Evolutionary conservation across 768 basidiomycete genomes (phyloP), one percentile per base, ranked within the genome.

Genomic region (Lactarius vividus): DNA sequence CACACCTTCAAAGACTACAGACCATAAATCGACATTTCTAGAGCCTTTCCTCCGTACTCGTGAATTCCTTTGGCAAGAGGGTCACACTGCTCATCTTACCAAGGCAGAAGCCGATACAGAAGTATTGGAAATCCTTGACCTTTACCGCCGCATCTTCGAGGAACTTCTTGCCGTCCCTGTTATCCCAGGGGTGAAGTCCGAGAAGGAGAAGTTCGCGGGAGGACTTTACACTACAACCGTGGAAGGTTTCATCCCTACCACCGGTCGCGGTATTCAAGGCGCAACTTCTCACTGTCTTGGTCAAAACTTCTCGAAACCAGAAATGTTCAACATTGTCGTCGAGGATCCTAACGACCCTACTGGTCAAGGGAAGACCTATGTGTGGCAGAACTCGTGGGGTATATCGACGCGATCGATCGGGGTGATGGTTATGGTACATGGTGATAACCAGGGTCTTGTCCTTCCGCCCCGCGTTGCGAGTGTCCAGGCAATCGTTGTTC

Each of bases 31-130:
- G 39, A 26, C 29, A 33, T 16, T 23, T 61, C 40, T 74, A 92
- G 91, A 99, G 77, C 97, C 97, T 9, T 99, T 99, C 91, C 85
- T 99, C 42, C 94, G 97, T 63, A 98, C 97, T 2, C 92, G 97
- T 75, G 97, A 99, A 80, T 99, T 98, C 84, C 82, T 99, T n/a
- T 99, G 97, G 97, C 97, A 99, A 80, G 97, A 99, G 78, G 97
- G 97, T 42, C 97, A 99, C 80, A 98, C 97, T 10, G 96, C 97
- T 3, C 87, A 90, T 77, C 83, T 96, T 53, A 92, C 90, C 70
- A 91, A 96, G 77, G 74, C 80, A 4, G 96, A 98, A 76, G 96
- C 96, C 29, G 97, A 94, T 73, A 80, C 78, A 59, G 97, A 98
- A 79, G 97, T 98, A 18, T 86, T 84, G 23, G 85, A 96, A 64